A percentile compares a stretch with the other conserved stretches of the same genome.
Evolutionary conservation across 164 flowering plant genomes (phyloP).

Genomic region (Sextonia rubra): DNA sequence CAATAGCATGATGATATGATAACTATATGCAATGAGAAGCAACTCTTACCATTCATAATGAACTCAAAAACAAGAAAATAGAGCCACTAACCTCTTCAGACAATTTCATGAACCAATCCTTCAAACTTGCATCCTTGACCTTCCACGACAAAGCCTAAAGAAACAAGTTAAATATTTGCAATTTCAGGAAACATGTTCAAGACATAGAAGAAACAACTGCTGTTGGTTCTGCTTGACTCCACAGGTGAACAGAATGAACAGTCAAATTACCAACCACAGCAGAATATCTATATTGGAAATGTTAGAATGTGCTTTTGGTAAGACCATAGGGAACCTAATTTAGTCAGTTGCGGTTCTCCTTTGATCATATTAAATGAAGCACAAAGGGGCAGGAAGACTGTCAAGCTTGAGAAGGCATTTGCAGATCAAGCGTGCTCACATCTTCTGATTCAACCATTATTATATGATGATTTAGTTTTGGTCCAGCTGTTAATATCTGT

Average conservation of each 20-base stretch:
- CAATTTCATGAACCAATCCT: slow-evolving; percentile 17
- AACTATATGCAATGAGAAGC: background rate
- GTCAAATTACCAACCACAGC: background rate
- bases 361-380: no score
- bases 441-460: no score
- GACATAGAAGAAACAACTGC: background rate
- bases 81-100: slow-evolving; percentile 15
- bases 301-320: no score
- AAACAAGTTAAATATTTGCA: background rate
- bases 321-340: no score
- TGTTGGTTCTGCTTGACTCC: slow-evolving; percentile 1
- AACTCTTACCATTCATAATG: background rate
- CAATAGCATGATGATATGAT: no score
- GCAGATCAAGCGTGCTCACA: no score
- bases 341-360: no score
- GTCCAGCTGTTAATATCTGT: no score
- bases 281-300: no score
- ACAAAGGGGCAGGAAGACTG: no score
- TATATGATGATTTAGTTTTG: no score
- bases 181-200: background rate
- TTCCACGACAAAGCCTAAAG: slow-evolving; percentile 16
- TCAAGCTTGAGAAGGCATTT: no score
- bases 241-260: background rate
- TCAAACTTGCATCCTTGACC: slow-evolving; percentile 16
- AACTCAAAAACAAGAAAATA: background rate